Percentiles rank a stretch among this genome's conserved stretches.
Evolutionary conservation across 768 basidiomycete species (phyloP).

Genomic region (Thelephora aurantiotincta): DNA sequence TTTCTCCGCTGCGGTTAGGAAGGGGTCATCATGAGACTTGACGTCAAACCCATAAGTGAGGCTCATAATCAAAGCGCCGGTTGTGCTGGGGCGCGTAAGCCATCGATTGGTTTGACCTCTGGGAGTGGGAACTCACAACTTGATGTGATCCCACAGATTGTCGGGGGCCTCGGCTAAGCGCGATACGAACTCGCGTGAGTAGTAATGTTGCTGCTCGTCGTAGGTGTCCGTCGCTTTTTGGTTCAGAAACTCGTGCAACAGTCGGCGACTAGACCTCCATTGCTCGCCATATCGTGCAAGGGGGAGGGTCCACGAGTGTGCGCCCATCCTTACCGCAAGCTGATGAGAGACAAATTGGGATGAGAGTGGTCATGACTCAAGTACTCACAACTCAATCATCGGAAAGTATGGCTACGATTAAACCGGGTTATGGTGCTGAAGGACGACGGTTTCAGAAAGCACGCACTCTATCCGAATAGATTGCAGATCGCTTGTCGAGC

Average conservation of each 20-base stretch:
- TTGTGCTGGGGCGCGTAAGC: slow-evolving; percentile 8
- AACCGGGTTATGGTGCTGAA: no score
- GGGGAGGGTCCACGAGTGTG: not conserved
- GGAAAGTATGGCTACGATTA: no score
- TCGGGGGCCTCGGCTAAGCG: slow-evolving; percentile 2
- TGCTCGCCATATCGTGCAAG: not conserved
- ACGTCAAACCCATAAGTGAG: slow-evolving; percentile 13
- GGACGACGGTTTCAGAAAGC: no score
- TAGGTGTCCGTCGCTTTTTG: slow-evolving; percentile 3
- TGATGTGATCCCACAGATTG: slow-evolving; percentile 2
- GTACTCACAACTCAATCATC: no score
- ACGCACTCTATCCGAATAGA: slow-evolving; percentile 9
- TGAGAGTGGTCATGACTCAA: slow-evolving; percentile 2
- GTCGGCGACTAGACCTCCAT: slow-evolving; percentile 4
- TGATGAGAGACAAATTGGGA: not conserved
- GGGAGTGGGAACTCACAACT: slow-evolving; percentile 5
- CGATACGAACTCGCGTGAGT: slow-evolving; percentile 3
- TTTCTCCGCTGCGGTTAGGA: slow-evolving; percentile 9
- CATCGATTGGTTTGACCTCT: not conserved
- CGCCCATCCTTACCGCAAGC: slow-evolving; percentile 3
- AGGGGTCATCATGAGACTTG: slow-evolving; percentile 9
- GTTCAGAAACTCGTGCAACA: slow-evolving; percentile 6
- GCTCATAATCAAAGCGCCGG: slow-evolving; percentile 11
- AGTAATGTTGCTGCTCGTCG: slow-evolving; percentile 1
- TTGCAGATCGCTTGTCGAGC: slow-evolving; percentile 9